Conservation (phyloP, 2,329 filamentous ascomycete genomes). For the Aureobasidium sp. region DNA sequence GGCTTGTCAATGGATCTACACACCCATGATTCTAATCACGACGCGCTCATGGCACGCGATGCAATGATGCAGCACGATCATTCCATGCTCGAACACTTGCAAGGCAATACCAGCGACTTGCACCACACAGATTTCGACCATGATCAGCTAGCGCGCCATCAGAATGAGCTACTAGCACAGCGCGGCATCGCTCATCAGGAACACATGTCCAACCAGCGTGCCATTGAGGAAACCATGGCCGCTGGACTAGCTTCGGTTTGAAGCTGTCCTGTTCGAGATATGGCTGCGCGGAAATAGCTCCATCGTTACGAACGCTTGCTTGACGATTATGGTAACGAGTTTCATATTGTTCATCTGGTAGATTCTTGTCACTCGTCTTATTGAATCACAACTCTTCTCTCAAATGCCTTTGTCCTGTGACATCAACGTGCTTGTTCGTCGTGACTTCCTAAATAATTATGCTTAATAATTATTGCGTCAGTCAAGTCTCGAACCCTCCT, state of each 20-base stretch:
- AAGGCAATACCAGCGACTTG: slow-evolving; percentile 1
- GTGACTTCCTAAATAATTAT: neutral
- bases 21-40: slow-evolving; percentile 6
- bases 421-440: neutral
- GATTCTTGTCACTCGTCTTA: neutral
- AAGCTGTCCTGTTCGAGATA: too few species aligned
- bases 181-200: slow-evolving; percentile 14
- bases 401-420: neutral
- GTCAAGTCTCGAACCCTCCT: neutral
- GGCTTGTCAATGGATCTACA: slow-evolving; percentile 8
- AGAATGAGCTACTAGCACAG: slow-evolving; percentile 14
- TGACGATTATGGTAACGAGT: neutral
- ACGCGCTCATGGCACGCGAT: slow-evolving; percentile 11
- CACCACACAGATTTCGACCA: slow-evolving; percentile 11
- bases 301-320: neutral
- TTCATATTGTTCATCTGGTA: neutral
- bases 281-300: neutral
- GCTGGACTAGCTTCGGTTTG: slow-evolving; percentile 9
- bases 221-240: slow-evolving; percentile 11
- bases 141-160: slow-evolving; percentile 9
- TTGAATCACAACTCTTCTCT: neutral
- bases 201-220: slow-evolving; percentile 1
- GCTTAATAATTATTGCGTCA: slow-evolving; percentile 13
- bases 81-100: slow-evolving; percentile 9
- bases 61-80: slow-evolving; percentile 17